Conservation (phyloP, 2,329 filamentous ascomycete species). For the Colletotrichum orbiculare region DNA sequence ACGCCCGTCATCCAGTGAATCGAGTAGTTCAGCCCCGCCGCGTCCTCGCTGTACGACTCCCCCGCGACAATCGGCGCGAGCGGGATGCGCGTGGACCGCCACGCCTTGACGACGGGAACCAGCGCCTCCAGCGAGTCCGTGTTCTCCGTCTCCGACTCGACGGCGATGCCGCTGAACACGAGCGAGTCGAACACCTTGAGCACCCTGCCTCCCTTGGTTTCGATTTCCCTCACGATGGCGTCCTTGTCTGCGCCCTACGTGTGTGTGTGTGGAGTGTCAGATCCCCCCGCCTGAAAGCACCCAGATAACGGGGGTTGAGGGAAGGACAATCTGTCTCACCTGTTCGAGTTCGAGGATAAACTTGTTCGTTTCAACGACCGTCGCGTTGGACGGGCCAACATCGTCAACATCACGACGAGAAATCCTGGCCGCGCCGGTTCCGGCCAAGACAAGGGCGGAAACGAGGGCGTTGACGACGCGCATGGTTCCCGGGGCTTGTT, state of each 20-base stretch:
- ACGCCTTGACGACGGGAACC: conserved; percentile 30
- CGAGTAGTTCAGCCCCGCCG: conserved; percentile 44
- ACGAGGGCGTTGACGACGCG: conserved; percentile 23
- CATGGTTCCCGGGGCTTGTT: conserved; percentile 4
- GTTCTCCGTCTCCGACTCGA: conserved; percentile 37
- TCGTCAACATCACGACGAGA: conserved; percentile 21
- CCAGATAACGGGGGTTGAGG: no score
- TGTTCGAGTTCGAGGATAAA: conserved; percentile 34
- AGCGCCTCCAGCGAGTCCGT: conserved; percentile 37
- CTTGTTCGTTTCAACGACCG: conserved; percentile 30
- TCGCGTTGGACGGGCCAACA: conserved; percentile 19
- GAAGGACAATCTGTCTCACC: not conserved
- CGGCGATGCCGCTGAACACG: conserved; percentile 44
- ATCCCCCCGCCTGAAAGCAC: no score
- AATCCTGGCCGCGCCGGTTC: conserved; percentile 19
- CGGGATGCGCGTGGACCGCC: conserved; percentile 32
- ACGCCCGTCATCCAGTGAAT: conserved; percentile 53
- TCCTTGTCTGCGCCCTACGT: conserved; percentile 25
- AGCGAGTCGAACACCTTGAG: conserved; percentile 40
- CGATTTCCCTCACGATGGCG: conserved; percentile 30
- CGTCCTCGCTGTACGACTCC: conserved; percentile 29
- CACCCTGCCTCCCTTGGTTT: conserved; percentile 23
- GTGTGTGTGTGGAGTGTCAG: not conserved
- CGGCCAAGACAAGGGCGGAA: conserved; percentile 31
- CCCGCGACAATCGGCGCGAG: conserved; percentile 28